These are phyloP conservation scores for Fusarium chlamydosporum DNA, from an alignment of 2,329 filamentous ascomycete species.

Conservation along the genomic window DNA sequence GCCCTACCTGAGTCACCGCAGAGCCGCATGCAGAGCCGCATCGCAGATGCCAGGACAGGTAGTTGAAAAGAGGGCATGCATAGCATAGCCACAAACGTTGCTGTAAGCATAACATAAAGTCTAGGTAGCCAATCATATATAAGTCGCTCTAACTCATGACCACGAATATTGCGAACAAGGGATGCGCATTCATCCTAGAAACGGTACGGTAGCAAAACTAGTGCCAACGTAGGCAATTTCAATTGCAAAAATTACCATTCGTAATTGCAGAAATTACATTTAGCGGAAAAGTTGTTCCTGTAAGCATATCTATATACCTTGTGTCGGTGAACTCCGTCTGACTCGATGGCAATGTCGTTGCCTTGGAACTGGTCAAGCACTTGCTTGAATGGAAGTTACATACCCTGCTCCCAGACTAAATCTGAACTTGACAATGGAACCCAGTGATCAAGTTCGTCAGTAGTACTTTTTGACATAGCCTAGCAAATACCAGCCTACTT, in stretches of 20 bases:
- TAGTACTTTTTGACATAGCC: slow-evolving; percentile 1
- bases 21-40: background rate
- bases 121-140: background rate
- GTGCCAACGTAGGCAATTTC: slow-evolving; percentile 20
- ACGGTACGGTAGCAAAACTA: background rate
- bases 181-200: slow-evolving; percentile 1
- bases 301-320: background rate
- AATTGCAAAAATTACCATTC: background rate
- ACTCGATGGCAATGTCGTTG: background rate
- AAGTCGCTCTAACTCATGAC: background rate
- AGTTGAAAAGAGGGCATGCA: no score
- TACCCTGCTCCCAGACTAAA: background rate
- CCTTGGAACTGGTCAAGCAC: background rate
- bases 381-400: background rate
- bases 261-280: background rate
- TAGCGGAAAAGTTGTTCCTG: background rate
- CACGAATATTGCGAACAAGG: background rate
- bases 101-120: background rate
- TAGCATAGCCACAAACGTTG: background rate
- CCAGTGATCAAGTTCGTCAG: background rate
- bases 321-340: slow-evolving; percentile 1
- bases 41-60: background rate
- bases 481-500: background rate
- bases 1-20: background rate
- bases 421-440: background rate